These are phyloP conservation scores for Nepenthes gracilis DNA, from an alignment of 148 eudicot species.

Conservation along the genomic window DNA sequence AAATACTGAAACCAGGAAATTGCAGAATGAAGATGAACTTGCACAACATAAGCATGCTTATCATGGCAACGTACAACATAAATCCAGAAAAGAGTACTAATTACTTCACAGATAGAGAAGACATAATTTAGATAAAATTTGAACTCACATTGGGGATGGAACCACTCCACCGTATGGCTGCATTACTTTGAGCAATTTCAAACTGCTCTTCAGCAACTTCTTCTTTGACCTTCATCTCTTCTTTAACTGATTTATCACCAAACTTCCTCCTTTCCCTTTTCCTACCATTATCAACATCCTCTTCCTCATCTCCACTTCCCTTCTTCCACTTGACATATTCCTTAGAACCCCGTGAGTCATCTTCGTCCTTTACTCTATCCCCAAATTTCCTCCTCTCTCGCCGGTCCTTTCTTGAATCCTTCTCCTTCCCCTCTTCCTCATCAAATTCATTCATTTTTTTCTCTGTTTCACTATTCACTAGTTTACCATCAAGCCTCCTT, in stretches of 20 bases:
- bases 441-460: slow-evolving; percentile 1
- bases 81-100: not conserved
- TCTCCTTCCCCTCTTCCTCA: slow-evolving; percentile 7
- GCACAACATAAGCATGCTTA: not conserved
- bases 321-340: slow-evolving; percentile 15
- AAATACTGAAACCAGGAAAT: too few species aligned
- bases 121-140: not conserved
- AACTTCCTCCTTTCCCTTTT: slow-evolving; percentile 12
- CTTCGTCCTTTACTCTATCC: slow-evolving; percentile 14
- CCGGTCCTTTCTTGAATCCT: slow-evolving; percentile 12
- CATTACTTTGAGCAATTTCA: slow-evolving; percentile 7
- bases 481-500: slow-evolving; percentile 25
- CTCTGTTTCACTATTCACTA: slow-evolving; percentile 4
- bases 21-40: too few species aligned
- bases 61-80: too few species aligned
- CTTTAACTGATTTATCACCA: slow-evolving; percentile 17
- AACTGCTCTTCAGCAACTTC: slow-evolving; percentile 9
- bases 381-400: slow-evolving; percentile 29
- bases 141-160: slow-evolving; percentile 52
- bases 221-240: slow-evolving; percentile 15
- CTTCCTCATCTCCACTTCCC: slow-evolving; percentile 8
- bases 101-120: not conserved
- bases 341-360: not conserved
- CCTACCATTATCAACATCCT: slow-evolving; percentile 9
- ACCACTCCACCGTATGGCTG: slow-evolving; percentile 12